Base-by-base conservation (phyloP, 768 basidiomycete species). In the Naganishia randhawae region DNA sequence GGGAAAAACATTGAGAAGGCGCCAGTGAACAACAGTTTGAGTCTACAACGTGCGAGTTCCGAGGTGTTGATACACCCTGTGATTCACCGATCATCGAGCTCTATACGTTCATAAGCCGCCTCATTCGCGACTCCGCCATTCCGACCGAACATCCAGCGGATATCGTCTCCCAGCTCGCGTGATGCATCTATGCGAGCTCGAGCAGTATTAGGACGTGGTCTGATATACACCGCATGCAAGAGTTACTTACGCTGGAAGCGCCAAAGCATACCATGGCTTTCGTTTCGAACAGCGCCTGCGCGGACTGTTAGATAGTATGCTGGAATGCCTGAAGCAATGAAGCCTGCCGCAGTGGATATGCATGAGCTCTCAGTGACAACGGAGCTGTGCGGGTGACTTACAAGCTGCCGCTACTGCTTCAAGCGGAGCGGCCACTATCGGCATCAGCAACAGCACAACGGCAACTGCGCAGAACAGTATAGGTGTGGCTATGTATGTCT, bases 381-480 rank as follows among this genome's bases (percentile, higher is more conserved):
- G 19, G 32, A 50, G 62, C 16, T 57, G 32, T 48, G 17, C 41
- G 13, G 16, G 1, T 6, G 25, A 81, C 85, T 67, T 73, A 93
- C 92, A 88, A 66, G 96, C 83, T 7, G 92, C 94, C 9, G 92
- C 87, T 7, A 90, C 78, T 0, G 94, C 92, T 77, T 95, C 89
- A 16, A 88, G 81, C 8, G 95, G 95, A 25, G 94, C 93, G 3
- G 95, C 95, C 66, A 94, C 88, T 61, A 95, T 84, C 1, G 94
- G 93, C 91, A 99, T 95, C 74, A 88, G 89, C 11, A 99, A 82
- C 63, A 98, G 83, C 81, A 94, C 94, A 61, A 92, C 81, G 2
- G 92, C 91, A 13, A 93, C 91, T 35, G 84, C 88, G 74, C 92
- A 95, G 80, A 98, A 98, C 5, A 83, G 86, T 33, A 97, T 82